A percentile compares a stretch with the other conserved stretches of the same genome.
Evolutionary conservation across 2,329 filamentous ascomycete genomes (phyloP).

Genomic region (Elsinoe batatas): DNA sequence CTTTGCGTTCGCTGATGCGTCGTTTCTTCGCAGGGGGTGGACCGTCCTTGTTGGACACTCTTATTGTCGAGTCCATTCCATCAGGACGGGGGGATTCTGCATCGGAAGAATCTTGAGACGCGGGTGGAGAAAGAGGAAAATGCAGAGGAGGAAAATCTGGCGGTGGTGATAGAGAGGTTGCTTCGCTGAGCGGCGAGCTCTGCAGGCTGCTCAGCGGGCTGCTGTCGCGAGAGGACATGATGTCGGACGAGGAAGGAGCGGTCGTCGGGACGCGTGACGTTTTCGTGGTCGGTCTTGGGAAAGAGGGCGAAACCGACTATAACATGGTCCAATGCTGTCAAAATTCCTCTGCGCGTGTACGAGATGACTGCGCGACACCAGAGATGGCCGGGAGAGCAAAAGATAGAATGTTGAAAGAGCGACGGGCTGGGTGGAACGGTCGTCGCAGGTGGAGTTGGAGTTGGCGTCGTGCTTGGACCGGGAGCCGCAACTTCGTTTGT

Average conservation of each 20-base stretch:
- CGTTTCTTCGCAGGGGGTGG: constrained; percentile 67
- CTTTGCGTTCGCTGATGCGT: constrained; percentile 52
- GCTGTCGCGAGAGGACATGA: constrained; percentile 25
- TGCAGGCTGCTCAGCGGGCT: constrained; percentile 18
- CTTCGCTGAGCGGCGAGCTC: constrained; percentile 34
- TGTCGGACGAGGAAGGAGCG: constrained; percentile 12
- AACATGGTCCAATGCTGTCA: constrained; percentile 11
- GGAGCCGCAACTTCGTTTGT: not conserved
- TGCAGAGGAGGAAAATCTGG: constrained; percentile 21
- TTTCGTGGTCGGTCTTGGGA: not conserved
- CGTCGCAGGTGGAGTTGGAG: not conserved
- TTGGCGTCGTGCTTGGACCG: not conserved
- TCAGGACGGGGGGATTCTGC: constrained; percentile 38
- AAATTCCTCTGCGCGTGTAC: constrained; percentile 7
- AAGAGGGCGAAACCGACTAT: constrained; percentile 7
- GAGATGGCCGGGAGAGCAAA: constrained; percentile 8
- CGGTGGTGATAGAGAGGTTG: constrained; percentile 29
- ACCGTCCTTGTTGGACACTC: constrained; percentile 39
- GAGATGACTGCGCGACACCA: constrained; percentile 14
- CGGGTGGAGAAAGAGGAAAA: constrained; percentile 23
- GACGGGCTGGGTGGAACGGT: not conserved
- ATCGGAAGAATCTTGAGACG: constrained; percentile 38
- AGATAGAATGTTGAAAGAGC: not conserved
- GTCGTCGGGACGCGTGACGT: constrained; percentile 15
- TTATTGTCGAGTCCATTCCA: constrained; percentile 32